Evolutionary conservation across 2,329 filamentous ascomycete genomes (phyloP), one percentile per base, ranked within the genome.

Genomic region (Neofusicoccum kwambonambiense): DNA sequence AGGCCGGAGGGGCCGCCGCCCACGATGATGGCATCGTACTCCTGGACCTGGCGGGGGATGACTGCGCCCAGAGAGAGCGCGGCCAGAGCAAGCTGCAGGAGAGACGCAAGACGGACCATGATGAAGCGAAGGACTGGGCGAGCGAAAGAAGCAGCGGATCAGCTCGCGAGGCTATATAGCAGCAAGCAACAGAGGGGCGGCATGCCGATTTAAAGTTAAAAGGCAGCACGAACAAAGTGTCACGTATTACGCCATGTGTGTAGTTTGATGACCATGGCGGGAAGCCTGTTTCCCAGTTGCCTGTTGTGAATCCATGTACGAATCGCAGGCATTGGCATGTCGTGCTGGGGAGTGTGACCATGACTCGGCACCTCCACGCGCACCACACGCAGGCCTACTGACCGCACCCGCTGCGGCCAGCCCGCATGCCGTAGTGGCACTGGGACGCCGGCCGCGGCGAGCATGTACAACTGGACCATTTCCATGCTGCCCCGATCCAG

Each of bases 1-100:
- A 84, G 74, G 11, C 81, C 81, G 1, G 80, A 80, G 7, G 81
- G 82, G 1, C 81, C 81, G 27, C 70, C 77, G 52, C 81, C 82
- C 15, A 76, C 67, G 56, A 77, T 72, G 31, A 77, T 57, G 67
- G 80, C 80, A 70, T 81, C 80, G 60, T 58, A 66, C 31, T 66
- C 66, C 31, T 50, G 37, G 5, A 49, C 15, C 1, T 64, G n/a
- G 41, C 1, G 19, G n/a, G 58, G 47, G n/a, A 45, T 9, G 8
- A 27, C 60, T 52, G 42, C 56, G 37, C 42, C 56, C 41, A 17
- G 37, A 39, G 41, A 47, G 56, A 60, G 56, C 6, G 56, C 12
- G 17, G 35, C 13, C 17, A 44, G 4, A 27, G 56, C 42, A n/a
- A 60, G 27, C n/a, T 47, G 56, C 17, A 60, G 8, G 5, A 60